Percentiles rank a stretch among this genome's conserved stretches.
Conservation (phyloP, 345 rosid genomes). For the Tarenaya hassleriana region DNA sequence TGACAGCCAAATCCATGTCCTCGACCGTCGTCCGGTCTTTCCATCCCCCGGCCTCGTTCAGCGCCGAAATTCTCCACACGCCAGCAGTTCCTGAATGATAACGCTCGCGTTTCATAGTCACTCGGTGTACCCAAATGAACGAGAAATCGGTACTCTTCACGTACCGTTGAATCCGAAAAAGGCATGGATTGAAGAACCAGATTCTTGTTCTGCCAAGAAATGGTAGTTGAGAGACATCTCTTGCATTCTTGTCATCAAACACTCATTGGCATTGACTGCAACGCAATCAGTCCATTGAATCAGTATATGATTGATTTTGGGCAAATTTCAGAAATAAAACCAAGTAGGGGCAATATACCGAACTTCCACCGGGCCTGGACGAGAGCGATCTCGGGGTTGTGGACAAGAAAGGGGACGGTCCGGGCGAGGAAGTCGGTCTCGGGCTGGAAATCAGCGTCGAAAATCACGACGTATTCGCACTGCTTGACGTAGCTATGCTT, state of each 20-base stretch:
- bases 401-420: constrained; percentile 36
- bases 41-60: constrained; percentile 5
- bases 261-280: constrained; percentile 43
- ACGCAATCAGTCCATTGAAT: background rate
- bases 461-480: constrained; percentile 44
- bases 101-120: too few relatives aligned
- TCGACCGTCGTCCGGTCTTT: background rate
- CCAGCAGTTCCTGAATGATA: background rate
- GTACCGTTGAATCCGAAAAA: too few relatives aligned
- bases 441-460: constrained; percentile 55
- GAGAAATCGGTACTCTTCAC: too few relatives aligned
- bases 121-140: too few relatives aligned
- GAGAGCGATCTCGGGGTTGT: constrained; percentile 43
- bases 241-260: constrained; percentile 44
- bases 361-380: constrained; percentile 53
- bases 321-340: background rate
- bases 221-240: constrained; percentile 55
- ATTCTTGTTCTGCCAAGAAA: constrained; percentile 46
- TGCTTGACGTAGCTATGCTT: constrained; percentile 39
- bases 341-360: constrained; percentile 26
- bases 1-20: too few relatives aligned
- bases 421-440: constrained; percentile 41
- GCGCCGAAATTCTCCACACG: background rate
- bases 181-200: constrained; percentile 41
- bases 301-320: too few relatives aligned